Evolutionary conservation across 2,329 filamentous ascomycete species (phyloP).

Genomic region (Colletotrichum plurivorum): DNA sequence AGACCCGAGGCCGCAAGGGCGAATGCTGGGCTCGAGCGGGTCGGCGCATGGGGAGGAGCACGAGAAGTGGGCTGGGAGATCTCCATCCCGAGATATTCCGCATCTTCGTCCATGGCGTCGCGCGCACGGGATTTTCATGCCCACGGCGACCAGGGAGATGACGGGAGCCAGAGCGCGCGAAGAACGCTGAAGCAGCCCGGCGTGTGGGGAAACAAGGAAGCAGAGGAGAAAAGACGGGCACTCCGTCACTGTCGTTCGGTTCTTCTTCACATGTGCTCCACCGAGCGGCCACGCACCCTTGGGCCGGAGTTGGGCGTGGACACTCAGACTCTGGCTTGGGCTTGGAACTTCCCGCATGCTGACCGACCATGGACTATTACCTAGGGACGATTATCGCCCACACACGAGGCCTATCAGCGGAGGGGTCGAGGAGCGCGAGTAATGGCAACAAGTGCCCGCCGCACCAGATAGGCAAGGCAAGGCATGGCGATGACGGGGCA

Average conservation of each 20-base stretch:
- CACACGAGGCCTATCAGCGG: too few species aligned
- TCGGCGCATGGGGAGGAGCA: constrained; percentile 8
- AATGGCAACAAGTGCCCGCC: constrained; percentile 9
- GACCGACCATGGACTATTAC: too few species aligned
- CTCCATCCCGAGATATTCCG: constrained; percentile 36
- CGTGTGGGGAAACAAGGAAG: constrained; percentile 14
- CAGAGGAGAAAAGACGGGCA: constrained; percentile 28
- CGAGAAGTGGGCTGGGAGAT: constrained; percentile 27
- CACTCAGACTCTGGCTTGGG: too few species aligned
- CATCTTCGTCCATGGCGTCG: constrained; percentile 1
- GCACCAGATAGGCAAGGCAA: constrained; percentile 20
- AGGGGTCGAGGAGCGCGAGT: neutral
- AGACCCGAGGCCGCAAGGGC: neutral
- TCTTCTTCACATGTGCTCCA: constrained; percentile 37
- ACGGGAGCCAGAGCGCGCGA: constrained; percentile 9
- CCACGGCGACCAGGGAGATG: constrained; percentile 16
- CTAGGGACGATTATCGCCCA: too few species aligned
- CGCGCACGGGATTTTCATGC: constrained; percentile 24
- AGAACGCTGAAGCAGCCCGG: neutral
- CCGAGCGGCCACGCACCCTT: constrained; percentile 19
- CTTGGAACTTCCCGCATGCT: too few species aligned
- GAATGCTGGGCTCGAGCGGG: neutral
- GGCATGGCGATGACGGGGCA: constrained; percentile 1
- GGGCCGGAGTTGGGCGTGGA: neutral
- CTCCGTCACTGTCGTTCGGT: constrained; percentile 29